Percentiles rank a stretch among this genome's conserved stretches.
Evolutionary conservation across 2,329 filamentous ascomycete genomes (phyloP).

Genomic region (Apiospora kogelbergensis): DNA sequence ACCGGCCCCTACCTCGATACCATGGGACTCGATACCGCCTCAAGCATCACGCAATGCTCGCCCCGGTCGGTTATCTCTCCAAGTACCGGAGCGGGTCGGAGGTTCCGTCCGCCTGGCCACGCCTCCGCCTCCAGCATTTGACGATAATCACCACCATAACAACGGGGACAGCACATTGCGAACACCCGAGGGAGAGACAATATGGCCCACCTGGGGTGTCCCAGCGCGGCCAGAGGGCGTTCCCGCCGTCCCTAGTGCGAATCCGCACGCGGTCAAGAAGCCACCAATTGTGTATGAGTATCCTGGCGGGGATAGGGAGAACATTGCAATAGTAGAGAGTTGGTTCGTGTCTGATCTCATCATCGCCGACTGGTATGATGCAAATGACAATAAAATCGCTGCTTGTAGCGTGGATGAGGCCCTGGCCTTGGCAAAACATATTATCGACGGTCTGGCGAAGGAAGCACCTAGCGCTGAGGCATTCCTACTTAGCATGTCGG

Average conservation of each 20-base stretch:
- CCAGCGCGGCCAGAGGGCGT: not conserved
- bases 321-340: conserved; percentile 56
- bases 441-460: conserved; percentile 53
- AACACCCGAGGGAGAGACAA: not conserved
- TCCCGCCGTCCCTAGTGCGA: not conserved
- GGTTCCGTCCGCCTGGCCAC: conserved; percentile 64
- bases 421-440: conserved; percentile 50
- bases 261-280: not conserved
- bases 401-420: conserved; percentile 52
- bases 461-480: conserved; percentile 51
- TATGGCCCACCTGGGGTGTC: not conserved
- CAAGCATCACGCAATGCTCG: conserved; percentile 27
- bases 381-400: conserved; percentile 41
- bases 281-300: conserved; percentile 4
- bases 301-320: conserved; percentile 47
- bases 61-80: conserved; percentile 56
- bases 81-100: conserved; percentile 61
- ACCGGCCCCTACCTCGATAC: not conserved
- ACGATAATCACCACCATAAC: conserved; percentile 8
- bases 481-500: conserved; percentile 60
- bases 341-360: conserved; percentile 53
- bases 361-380: conserved; percentile 52
- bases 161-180: not conserved
- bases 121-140: conserved; percentile 27
- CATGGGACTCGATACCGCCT: not conserved